phyloP scores from a whole-genome alignment of 2,329 filamentous ascomycete genomes.

The Aspergillus ustus region DNA sequence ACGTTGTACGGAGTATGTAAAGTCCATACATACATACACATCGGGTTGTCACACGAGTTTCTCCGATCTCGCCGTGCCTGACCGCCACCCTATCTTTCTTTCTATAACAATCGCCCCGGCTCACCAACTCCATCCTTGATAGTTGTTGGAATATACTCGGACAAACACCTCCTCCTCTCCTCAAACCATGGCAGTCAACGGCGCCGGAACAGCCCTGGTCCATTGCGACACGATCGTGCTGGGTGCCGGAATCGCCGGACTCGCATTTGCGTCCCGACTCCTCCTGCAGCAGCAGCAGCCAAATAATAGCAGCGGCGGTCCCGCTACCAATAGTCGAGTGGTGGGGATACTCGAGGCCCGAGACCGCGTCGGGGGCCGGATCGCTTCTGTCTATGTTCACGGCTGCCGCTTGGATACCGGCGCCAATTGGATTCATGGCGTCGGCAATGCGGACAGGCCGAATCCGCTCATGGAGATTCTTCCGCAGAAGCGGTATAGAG shows the following conservation, averaged over 20 bases:
- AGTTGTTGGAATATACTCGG: not conserved
- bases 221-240: not conserved
- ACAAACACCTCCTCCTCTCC: not conserved
- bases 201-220: rapidly evolving
- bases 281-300: not conserved
- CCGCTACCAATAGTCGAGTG: no score
- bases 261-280: not conserved
- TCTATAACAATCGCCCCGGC: not conserved
- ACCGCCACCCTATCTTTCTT: not conserved
- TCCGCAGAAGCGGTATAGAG: not conserved
- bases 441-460: not conserved
- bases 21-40: no score
- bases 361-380: slow-evolving; percentile 26
- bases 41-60: not conserved
- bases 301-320: no score
- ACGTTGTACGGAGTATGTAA: no score
- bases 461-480: not conserved
- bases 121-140: not conserved
- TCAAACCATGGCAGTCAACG: not conserved
- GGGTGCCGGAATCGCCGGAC: not conserved
- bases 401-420: not conserved
- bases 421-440: not conserved
- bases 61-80: not conserved
- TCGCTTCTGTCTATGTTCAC: not conserved
- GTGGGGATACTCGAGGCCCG: slow-evolving; percentile 22